Evolutionary conservation across 169 alveolate species (phyloP).

Genomic region (Eimeria praecox): DNA sequence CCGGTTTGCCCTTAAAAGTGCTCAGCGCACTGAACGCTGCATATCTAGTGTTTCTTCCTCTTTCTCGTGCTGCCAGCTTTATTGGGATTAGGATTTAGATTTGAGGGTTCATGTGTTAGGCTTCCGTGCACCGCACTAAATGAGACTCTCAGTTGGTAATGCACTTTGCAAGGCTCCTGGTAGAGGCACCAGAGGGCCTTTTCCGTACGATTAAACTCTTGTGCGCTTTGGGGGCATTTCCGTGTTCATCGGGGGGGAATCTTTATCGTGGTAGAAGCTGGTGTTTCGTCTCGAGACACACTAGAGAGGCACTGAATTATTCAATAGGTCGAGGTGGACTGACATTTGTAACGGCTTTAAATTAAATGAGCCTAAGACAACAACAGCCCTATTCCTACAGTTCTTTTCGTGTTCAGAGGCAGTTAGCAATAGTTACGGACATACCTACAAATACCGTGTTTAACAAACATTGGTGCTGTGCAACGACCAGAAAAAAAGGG

Average conservation of each 20-base stretch:
- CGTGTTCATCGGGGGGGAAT: neutral
- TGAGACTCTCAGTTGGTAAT: neutral
- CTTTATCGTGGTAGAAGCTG: neutral
- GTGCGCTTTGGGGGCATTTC: neutral
- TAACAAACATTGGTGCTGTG: no score
- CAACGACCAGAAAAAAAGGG: no score
- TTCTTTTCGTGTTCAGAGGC: no score
- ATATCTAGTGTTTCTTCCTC: neutral
- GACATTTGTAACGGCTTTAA: neutral
- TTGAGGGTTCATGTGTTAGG: neutral
- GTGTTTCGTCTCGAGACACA: neutral
- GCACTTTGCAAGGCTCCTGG: neutral
- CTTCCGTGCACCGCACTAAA: neutral
- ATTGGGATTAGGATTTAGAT: neutral
- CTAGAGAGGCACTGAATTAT: neutral
- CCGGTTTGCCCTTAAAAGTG: neutral
- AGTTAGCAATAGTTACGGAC: no score
- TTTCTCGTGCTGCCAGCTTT: no score
- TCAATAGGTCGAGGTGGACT: neutral
- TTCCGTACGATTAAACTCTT: neutral
- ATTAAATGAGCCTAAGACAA: neutral
- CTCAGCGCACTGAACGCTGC: neutral
- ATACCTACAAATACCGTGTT: no score
- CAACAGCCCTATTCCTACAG: no score
- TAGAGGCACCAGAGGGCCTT: neutral